Conservation (phyloP, 768 basidiomycete species). For the Phlegmacium glaucopus region DNA sequence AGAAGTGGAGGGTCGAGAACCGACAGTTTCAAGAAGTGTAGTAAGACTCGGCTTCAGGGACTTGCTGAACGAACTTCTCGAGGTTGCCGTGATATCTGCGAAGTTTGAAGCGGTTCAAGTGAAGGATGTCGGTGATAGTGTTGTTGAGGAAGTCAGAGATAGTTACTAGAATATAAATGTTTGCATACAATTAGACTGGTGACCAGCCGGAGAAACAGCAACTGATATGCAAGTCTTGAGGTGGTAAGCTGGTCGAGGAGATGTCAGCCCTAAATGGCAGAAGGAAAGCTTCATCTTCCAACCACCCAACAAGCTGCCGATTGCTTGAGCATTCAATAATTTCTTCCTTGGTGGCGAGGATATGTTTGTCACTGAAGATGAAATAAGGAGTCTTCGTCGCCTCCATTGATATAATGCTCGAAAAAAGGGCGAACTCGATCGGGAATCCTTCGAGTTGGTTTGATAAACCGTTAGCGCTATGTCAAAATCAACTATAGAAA, state of each 20-base stretch:
- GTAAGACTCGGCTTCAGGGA: slow-evolving; percentile 97
- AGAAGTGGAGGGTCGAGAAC: slow-evolving; percentile 96
- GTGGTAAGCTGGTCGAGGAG: slow-evolving; percentile 96
- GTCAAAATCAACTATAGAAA: too few species aligned
- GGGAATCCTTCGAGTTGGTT: slow-evolving; percentile 98
- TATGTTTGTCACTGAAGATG: slow-evolving; percentile 82
- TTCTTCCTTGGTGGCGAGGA: slow-evolving; percentile 67
- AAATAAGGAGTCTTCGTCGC: slow-evolving; percentile 88
- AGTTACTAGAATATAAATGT: slow-evolving; percentile 59
- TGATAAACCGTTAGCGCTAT: too few species aligned
- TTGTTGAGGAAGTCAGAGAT: slow-evolving; percentile 97
- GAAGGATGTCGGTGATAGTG: slow-evolving; percentile 96
- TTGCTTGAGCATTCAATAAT: slow-evolving; percentile 73
- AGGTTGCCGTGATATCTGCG: slow-evolving; percentile 95
- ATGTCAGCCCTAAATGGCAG: slow-evolving; percentile 98
- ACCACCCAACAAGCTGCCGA: slow-evolving; percentile 93
- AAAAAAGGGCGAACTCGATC: slow-evolving; percentile 98
- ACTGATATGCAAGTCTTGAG: too few species aligned
- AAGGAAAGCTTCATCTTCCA: slow-evolving; percentile 99
- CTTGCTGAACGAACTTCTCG: slow-evolving; percentile 88
- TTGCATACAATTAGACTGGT: too few species aligned
- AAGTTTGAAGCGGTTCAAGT: slow-evolving; percentile 98
- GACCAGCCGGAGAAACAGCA: too few species aligned
- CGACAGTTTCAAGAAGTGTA: slow-evolving; percentile 92
- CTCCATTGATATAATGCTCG: slow-evolving; percentile 98